These are phyloP conservation scores for Alternaria novae-zelandiae DNA, from an alignment of 2,329 filamentous ascomycete genomes.

Conservation along the genomic window DNA sequence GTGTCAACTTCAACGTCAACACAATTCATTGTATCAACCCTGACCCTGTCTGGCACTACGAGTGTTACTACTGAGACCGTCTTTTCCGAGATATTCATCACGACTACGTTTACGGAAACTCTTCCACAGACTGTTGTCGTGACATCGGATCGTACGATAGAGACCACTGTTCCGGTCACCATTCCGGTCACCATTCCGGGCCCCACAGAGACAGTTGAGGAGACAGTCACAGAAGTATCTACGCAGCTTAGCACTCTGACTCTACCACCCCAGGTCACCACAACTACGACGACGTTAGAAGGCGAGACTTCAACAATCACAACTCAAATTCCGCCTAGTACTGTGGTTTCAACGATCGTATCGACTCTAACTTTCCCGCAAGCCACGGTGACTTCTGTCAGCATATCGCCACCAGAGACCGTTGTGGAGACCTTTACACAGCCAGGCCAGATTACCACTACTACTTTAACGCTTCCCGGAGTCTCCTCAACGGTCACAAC, in stretches of 20 bases:
- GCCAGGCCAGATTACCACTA: slow-evolving; percentile 10
- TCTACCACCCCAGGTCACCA: slow-evolving; percentile 17
- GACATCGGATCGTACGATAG: slow-evolving; percentile 11
- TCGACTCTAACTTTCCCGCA: slow-evolving; percentile 23
- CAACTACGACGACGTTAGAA: slow-evolving; percentile 25
- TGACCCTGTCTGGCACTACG: slow-evolving; percentile 3
- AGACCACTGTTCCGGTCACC: not conserved
- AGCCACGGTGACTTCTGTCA: slow-evolving; percentile 9
- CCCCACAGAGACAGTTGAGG: slow-evolving; percentile 12
- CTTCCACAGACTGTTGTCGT: slow-evolving; percentile 11
- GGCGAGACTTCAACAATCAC: slow-evolving; percentile 21
- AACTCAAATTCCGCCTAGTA: slow-evolving; percentile 20
- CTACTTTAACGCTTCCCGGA: slow-evolving; percentile 9
- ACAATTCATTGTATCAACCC: not conserved
- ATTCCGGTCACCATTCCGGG: slow-evolving; percentile 5
- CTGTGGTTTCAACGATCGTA: slow-evolving; percentile 26
- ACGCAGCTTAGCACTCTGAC: slow-evolving; percentile 29
- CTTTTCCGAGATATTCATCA: slow-evolving; percentile 1
- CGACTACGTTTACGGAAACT: slow-evolving; percentile 6
- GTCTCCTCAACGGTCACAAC: slow-evolving; percentile 4
- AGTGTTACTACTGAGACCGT: not conserved
- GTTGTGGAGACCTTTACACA: slow-evolving; percentile 11
- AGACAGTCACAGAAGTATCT: slow-evolving; percentile 22
- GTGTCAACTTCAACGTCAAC: slow-evolving; percentile 10
- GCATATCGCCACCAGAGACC: slow-evolving; percentile 7